These are phyloP conservation scores for Naganishia onofrii DNA, from an alignment of 768 basidiomycete genomes.

Conservation along the genomic window DNA sequence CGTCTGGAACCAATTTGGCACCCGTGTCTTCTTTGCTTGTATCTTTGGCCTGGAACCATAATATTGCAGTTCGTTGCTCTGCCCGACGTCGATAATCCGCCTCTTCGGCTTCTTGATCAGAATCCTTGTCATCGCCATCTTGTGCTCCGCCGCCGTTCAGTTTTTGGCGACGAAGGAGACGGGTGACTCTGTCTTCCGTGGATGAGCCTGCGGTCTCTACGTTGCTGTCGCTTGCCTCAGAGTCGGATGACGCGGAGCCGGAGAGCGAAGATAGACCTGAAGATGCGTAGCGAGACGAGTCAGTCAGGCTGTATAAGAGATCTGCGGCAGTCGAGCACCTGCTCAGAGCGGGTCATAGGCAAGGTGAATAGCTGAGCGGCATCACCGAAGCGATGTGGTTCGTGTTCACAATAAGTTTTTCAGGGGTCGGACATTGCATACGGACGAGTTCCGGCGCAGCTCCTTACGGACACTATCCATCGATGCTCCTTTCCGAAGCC, in stretches of 20 bases:
- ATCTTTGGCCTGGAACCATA: constrained; percentile 68
- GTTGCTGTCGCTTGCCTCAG: constrained; percentile 26
- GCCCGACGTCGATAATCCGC: constrained; percentile 50
- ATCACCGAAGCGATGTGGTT: too few species aligned
- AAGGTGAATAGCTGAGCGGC: too few species aligned
- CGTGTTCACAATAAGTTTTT: too few species aligned
- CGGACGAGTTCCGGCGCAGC: too few species aligned
- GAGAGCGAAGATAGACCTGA: constrained; percentile 65
- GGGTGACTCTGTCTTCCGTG: constrained; percentile 55
- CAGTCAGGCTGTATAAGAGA: constrained; percentile 2
- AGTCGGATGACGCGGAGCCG: constrained; percentile 68
- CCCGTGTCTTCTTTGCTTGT: neutral
- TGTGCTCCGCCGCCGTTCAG: constrained; percentile 52
- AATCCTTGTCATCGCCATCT: constrained; percentile 52
- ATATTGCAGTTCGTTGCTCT: constrained; percentile 64
- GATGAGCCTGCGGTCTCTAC: neutral
- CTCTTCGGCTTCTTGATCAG: constrained; percentile 46
- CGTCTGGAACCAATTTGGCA: constrained; percentile 48
- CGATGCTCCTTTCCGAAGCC: too few species aligned
- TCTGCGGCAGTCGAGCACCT: constrained; percentile 44
- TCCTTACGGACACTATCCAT: too few species aligned
- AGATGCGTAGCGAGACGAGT: neutral
- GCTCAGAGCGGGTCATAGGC: too few species aligned
- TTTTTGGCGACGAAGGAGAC: constrained; percentile 66
- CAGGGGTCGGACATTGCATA: too few species aligned